Base-by-base conservation (phyloP, 129 eudicot genomes). In the Flaveria ramosissima region DNA sequence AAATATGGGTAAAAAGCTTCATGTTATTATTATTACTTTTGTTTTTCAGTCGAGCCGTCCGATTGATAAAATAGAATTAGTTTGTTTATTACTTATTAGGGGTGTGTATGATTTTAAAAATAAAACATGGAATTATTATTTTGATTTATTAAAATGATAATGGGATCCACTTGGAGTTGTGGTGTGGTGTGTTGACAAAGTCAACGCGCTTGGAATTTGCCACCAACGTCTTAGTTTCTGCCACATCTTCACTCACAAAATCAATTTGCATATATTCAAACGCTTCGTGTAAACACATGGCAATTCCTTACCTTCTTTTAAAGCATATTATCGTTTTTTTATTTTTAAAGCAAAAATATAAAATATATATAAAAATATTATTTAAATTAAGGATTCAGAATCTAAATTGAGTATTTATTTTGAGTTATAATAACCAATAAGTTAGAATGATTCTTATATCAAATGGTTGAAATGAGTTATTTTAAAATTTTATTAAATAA, bases 161-260 rank as follows among this genome's bases (percentile, higher is more conserved):
- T 46, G 51, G 53, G 26, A 71, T 20, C 77, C 73, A 71, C 67
- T 71, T 62, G 83, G 73, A 61, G 83, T 61, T 9, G 78, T 71
- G 78, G 72, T 62, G 72, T 70, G 36, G 77, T 70, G 36, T 47
- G 83, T 80, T 72, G 83, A 65, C 74, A 80, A 80, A 80, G 83
- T 80, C 83, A 60, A 80, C 74, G 57, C 83, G 78, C 50, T 63
- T 71, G 57, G 24, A 32, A 32, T 20, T 72, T 42, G 83, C 78
- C 78, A 80, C 83, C 78, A 80, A 39, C 68, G 78, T 72, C 68
- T 63, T 26, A 16, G n/a, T 41, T 79, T 72, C 16, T 65, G 83
- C 78, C 83, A 72, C 73, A 32, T 71, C 70, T 32, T 11, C 75
- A 67, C 19, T 32, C 27, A 12, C 26, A 9, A 3, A 42, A 43